Base-by-base conservation (phyloP, 805 yeast species). In the Metschnikowia gruessii region DNA sequence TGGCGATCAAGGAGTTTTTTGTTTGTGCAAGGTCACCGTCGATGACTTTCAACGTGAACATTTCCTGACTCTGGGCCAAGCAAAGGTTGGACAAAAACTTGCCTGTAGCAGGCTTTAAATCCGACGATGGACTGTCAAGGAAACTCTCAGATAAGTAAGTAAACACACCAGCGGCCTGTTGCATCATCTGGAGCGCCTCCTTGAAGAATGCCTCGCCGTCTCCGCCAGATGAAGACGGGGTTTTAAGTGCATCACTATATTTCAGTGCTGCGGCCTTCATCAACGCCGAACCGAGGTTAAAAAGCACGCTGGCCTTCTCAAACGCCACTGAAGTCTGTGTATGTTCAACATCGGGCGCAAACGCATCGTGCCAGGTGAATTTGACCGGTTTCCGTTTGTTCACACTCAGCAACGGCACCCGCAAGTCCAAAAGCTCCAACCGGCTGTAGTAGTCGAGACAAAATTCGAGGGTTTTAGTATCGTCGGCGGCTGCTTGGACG, bases 41-140 rank as follows among this genome's bases (percentile, higher is more conserved):
- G 31, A 88, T 60, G 8, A 81, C 79, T 53, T 81, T 84, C 57
- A 83, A 62, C 2, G 85, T 66, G 61, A 92, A 91, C 6, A 85
- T 76, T 54, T 94, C 97, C 61, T 91, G 97, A 2, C 94, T 88
- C 63, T 92, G 96, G 0, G 95, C 94, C 45, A 89, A 69, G 80
- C 85, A 81, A 45, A 91, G 63, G 52, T 76, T 76, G 13, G 75
- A 62, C 42, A 92, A 72, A 30, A 87, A 83, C 35, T 75, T 74
- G 9, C 87, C 79, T 0, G 88, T 81, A 18, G 83, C 80, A 29
- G 85, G 85, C 49, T 77, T 72, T 41, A 91, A 68, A 64, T 92
- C 99, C 4, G 75, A 70, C 3, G 90, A 80, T 0, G 98, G 97
- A 0, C 97, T 92, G 65, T 91, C 94, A 39, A 90, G 68, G 64